Evolutionary conservation across 23 red algal species (phyloP).

Genomic region (Chondrus crispus): DNA sequence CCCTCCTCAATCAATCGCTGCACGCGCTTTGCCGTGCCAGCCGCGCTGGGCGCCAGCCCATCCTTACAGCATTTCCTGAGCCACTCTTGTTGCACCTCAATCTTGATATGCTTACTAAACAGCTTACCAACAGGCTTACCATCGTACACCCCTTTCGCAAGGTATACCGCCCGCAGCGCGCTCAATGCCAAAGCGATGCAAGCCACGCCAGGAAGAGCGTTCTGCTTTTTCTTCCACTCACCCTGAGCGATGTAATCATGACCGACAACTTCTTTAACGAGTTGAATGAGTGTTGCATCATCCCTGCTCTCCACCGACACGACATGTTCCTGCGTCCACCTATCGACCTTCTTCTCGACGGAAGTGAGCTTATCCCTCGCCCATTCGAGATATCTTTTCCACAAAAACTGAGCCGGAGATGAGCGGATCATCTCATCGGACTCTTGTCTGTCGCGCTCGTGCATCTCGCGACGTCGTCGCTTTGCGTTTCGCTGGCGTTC

Average conservation of each 20-base stretch:
- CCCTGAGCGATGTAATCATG: background rate
- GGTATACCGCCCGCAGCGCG: background rate
- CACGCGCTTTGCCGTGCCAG: constrained; percentile 39
- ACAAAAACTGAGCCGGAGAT: constrained; percentile 13
- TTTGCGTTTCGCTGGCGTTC: background rate
- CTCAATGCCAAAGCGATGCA: constrained; percentile 9
- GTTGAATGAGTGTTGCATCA: background rate
- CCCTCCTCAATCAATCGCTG: constrained; percentile 49
- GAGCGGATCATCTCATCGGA: constrained; percentile 16
- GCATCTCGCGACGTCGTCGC: background rate
- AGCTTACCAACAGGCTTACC: constrained; percentile 49
- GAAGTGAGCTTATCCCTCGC: background rate
- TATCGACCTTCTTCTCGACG: background rate
- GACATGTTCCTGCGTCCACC: constrained; percentile 13
- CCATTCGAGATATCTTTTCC: constrained; percentile 38
- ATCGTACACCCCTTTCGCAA: constrained; percentile 31
- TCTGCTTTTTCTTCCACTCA: background rate
- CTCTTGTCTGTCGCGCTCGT: background rate
- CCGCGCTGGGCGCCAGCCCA: constrained; percentile 7
- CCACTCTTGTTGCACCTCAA: constrained; percentile 23
- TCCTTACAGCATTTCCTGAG: constrained; percentile 1
- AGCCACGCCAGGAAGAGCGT: constrained; percentile 12
- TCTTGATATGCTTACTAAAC: constrained; percentile 44
- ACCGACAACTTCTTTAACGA: constrained; percentile 21
- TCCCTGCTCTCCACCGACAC: background rate